A percentile compares a stretch with the other conserved stretches of the same genome.
Conservation (phyloP, 352 stramenopile genomes). For the Pythium rhizo-oryzae region DNA sequence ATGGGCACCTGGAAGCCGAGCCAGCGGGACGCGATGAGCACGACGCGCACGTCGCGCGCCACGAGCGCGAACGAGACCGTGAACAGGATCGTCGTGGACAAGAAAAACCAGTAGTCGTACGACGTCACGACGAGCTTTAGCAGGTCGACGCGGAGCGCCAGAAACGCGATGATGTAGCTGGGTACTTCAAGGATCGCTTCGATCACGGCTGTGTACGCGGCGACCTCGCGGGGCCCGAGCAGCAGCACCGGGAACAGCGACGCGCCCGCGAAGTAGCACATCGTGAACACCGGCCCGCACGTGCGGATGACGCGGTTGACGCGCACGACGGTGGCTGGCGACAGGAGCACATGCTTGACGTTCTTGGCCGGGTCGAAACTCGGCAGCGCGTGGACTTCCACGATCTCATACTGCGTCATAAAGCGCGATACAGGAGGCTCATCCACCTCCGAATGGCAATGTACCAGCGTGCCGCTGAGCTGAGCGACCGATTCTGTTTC, state of each 20-base stretch:
- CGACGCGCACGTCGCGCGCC: constrained; percentile 11
- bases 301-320: background rate
- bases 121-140: constrained; percentile 13
- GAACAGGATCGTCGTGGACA: constrained; percentile 19
- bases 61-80: constrained; percentile 14
- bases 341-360: constrained; percentile 14
- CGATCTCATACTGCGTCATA: constrained; percentile 11
- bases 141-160: constrained; percentile 26
- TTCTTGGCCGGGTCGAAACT: constrained; percentile 11
- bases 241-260: constrained; percentile 5
- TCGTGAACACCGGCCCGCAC: background rate
- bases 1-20: constrained; percentile 29
- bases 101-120: constrained; percentile 41
- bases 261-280: constrained; percentile 8
- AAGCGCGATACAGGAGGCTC: background rate
- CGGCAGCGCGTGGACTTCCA: constrained; percentile 1
- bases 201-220: background rate
- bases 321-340: background rate
- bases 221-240: background rate
- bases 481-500: background rate
- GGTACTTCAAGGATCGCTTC: constrained; percentile 6
- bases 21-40: background rate
- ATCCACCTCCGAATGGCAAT: background rate
- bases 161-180: background rate
- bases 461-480: background rate